Conservation (phyloP, 331 rosid species). For the Saraca asoca region DNA sequence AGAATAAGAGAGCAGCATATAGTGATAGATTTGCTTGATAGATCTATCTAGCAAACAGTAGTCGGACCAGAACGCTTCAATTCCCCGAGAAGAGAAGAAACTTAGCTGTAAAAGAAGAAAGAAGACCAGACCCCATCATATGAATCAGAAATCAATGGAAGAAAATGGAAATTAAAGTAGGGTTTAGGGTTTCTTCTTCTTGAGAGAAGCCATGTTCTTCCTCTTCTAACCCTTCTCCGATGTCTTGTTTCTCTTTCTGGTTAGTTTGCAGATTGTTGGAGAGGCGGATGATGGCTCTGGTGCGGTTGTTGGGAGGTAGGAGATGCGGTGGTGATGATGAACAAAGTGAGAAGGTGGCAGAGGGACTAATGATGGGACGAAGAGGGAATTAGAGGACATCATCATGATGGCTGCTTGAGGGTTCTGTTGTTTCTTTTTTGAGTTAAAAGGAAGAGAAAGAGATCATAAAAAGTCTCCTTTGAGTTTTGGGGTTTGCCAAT, state of each 20-base stretch:
- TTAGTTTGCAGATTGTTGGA: constrained; percentile 19
- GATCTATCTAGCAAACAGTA: constrained; percentile 52
- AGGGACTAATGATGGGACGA: constrained; percentile 66
- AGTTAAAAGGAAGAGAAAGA: constrained; percentile 48
- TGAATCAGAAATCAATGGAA: neutral
- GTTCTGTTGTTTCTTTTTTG: constrained; percentile 26
- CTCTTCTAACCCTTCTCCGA: constrained; percentile 42
- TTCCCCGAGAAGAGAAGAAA: constrained; percentile 73
- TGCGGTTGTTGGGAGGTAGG: constrained; percentile 53
- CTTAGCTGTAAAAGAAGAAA: constrained; percentile 37
- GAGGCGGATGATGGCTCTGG: constrained; percentile 40
- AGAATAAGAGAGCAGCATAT: constrained; percentile 1
- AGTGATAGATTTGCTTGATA: constrained; percentile 25
- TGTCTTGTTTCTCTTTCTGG: constrained; percentile 46
- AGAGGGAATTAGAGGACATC: constrained; percentile 59
- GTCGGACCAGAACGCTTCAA: constrained; percentile 90
- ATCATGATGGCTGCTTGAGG: constrained; percentile 50
- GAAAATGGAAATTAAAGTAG: neutral
- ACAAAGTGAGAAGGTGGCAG: constrained; percentile 30
- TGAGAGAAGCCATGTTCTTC: constrained; percentile 46
- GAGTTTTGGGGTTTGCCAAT: constrained; percentile 27
- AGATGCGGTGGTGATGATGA: constrained; percentile 60
- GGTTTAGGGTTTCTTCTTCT: constrained; percentile 77
- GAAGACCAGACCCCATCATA: constrained; percentile 45
- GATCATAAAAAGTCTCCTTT: constrained; percentile 19